A percentile compares a stretch with the other conserved stretches of the same genome.
These are phyloP conservation scores for Gnetum montanum DNA, from an alignment of 75 land plant species.

Conservation along the genomic window DNA sequence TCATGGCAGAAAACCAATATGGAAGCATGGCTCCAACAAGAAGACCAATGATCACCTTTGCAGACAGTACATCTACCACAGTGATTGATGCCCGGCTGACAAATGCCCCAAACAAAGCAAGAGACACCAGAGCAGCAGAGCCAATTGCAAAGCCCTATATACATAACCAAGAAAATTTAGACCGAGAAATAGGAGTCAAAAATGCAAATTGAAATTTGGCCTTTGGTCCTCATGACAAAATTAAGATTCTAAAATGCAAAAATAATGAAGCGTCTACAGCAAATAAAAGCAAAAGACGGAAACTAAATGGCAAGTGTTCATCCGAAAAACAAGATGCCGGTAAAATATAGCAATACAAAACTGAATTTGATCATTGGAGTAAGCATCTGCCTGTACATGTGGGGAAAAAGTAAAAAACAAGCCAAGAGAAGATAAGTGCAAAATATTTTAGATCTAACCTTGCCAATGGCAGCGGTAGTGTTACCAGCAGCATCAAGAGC, in stretches of 20 bases:
- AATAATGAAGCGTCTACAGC: neutral
- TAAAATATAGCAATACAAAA: neutral
- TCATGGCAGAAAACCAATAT: conserved; percentile 85
- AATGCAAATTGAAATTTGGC: neutral
- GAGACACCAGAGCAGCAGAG: conserved; percentile 71
- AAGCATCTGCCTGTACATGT: neutral
- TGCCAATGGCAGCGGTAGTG: conserved; percentile 94
- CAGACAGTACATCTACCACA: conserved; percentile 57
- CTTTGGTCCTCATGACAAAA: neutral
- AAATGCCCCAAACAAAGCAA: conserved; percentile 77
- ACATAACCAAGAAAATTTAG: too few species aligned
- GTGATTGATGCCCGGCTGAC: conserved; percentile 60
- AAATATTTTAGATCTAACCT: conserved; percentile 25
- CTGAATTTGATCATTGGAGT: neutral
- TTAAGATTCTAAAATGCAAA: neutral
- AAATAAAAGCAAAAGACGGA: neutral
- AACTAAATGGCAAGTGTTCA: too few species aligned
- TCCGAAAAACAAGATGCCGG: neutral
- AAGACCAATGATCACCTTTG: conserved; percentile 70
- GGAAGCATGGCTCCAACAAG: conserved; percentile 79
- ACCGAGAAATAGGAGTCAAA: neutral
- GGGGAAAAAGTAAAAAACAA: neutral
- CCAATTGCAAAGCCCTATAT: conserved; percentile 75
- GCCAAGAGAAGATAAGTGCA: too few species aligned
- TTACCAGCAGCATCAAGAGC: conserved; percentile 96